Evolutionary conservation across 2,329 filamentous ascomycete genomes (phyloP).

Genomic region (Achaetomium macrosporum): DNA sequence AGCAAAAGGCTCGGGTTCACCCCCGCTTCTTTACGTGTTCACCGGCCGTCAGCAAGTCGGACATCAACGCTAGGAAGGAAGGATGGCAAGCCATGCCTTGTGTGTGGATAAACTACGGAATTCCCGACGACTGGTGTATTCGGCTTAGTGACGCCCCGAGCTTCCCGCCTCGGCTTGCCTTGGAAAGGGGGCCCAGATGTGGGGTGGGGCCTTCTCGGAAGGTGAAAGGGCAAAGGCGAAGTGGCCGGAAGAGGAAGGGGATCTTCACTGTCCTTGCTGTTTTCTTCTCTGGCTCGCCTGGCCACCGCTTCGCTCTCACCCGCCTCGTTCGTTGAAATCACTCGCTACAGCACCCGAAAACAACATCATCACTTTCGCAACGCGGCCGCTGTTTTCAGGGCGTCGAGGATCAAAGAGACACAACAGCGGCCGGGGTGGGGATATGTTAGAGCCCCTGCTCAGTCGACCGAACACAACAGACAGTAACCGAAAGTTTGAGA

Average conservation of each 20-base stretch:
- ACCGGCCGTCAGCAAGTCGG: neutral
- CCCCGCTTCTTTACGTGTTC: neutral
- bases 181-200: neutral
- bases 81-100: neutral
- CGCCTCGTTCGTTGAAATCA: neutral
- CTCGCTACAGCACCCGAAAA: neutral
- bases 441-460: too few species aligned
- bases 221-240: neutral
- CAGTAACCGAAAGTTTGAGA: too few species aligned
- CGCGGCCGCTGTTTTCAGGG: neutral
- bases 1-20: neutral
- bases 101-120: neutral
- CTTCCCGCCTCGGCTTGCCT: slow-evolving; percentile 1
- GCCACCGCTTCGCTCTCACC: neutral
- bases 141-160: neutral
- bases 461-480: too few species aligned
- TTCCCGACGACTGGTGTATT: slow-evolving; percentile 10
- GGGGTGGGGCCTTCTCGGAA: slow-evolving; percentile 6
- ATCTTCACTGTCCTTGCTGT: slow-evolving; percentile 11
- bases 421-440: too few species aligned
- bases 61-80: neutral
- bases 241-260: slow-evolving; percentile 17
- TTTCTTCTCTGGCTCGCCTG: neutral
- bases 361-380: neutral
- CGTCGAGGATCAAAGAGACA: neutral